Percentiles rank a stretch among this genome's conserved stretches.
Conservation (phyloP, 306 rosid species). For the Vigna unguiculata region DNA sequence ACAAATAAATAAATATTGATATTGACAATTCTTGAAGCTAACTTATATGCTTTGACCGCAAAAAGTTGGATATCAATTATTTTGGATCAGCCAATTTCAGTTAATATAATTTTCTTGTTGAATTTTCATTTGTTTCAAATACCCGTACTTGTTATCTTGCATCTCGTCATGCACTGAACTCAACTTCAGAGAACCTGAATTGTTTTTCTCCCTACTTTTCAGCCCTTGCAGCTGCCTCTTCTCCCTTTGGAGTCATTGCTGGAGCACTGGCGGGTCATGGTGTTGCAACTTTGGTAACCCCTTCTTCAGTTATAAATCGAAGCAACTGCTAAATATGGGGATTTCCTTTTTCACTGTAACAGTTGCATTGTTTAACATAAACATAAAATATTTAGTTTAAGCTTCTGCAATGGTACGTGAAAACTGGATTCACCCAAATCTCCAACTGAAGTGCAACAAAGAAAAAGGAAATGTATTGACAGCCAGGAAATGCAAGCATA, state of each 20-base stretch:
- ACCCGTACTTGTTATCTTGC: constrained; percentile 9
- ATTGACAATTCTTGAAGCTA: constrained; percentile 28
- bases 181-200: constrained; percentile 31
- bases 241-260: constrained; percentile 94
- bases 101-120: constrained; percentile 18
- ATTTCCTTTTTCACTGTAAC: constrained; percentile 25
- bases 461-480: constrained; percentile 1
- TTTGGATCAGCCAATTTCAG: constrained; percentile 19
- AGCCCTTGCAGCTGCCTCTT: constrained; percentile 99
- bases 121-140: constrained; percentile 19
- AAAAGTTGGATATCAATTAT: constrained; percentile 32
- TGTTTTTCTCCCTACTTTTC: constrained; percentile 41
- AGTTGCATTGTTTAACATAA: constrained; percentile 27
- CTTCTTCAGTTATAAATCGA: constrained; percentile 24
- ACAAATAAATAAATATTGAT: constrained; percentile 14
- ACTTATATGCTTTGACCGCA: constrained; percentile 24
- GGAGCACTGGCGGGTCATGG: constrained; percentile 97
- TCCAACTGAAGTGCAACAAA: background rate
- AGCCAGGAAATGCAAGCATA: constrained; percentile 2
- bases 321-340: constrained; percentile 27
- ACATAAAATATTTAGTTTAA: constrained; percentile 17
- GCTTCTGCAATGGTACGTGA: constrained; percentile 2
- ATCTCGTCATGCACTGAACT: constrained; percentile 27
- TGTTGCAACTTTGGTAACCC: constrained; percentile 85
- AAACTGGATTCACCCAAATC: constrained; percentile 27